Percentiles rank a stretch among this genome's conserved stretches.
Evolutionary conservation across 2,329 filamentous ascomycete species (phyloP).

Genomic region (Metarhizium album): DNA sequence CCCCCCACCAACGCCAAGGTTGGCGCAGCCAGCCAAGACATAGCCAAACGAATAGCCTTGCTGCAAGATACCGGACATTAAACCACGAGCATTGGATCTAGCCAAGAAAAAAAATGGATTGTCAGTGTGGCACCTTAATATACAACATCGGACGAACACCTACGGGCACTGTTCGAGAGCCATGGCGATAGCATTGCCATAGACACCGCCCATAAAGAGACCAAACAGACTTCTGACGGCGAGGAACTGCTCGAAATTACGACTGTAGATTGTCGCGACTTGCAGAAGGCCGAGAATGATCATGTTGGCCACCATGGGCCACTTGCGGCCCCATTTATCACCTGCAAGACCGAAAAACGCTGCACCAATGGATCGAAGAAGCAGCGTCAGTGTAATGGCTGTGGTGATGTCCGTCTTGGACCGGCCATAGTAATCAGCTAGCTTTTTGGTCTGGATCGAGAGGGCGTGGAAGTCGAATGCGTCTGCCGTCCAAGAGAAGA

Average conservation of each 20-base stretch:
- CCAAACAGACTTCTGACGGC: slow-evolving; percentile 64
- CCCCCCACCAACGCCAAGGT: slow-evolving; percentile 57
- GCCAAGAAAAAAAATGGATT: slow-evolving; percentile 11
- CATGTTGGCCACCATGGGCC: slow-evolving; percentile 77
- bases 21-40: slow-evolving; percentile 64
- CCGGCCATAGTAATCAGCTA: slow-evolving; percentile 40
- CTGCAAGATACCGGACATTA: slow-evolving; percentile 75
- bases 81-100: slow-evolving; percentile 55
- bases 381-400: slow-evolving; percentile 64
- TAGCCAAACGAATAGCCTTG: slow-evolving; percentile 77
- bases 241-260: slow-evolving; percentile 63
- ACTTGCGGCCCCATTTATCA: slow-evolving; percentile 72
- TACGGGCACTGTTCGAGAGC: slow-evolving; percentile 62
- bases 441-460: slow-evolving; percentile 65
- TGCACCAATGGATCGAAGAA: slow-evolving; percentile 65
- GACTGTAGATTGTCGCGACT: slow-evolving; percentile 67
- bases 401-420: slow-evolving; percentile 59
- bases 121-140: slow-evolving; percentile 5
- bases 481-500: slow-evolving; percentile 69
- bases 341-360: slow-evolving; percentile 66
- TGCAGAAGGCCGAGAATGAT: slow-evolving; percentile 56
- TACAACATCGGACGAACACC: slow-evolving; percentile 16
- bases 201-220: slow-evolving; percentile 72
- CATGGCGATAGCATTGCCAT: slow-evolving; percentile 70
- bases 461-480: slow-evolving; percentile 78